These are phyloP conservation scores for Tricholomella constricta DNA, from an alignment of 768 basidiomycete species.

Conservation along the genomic window DNA sequence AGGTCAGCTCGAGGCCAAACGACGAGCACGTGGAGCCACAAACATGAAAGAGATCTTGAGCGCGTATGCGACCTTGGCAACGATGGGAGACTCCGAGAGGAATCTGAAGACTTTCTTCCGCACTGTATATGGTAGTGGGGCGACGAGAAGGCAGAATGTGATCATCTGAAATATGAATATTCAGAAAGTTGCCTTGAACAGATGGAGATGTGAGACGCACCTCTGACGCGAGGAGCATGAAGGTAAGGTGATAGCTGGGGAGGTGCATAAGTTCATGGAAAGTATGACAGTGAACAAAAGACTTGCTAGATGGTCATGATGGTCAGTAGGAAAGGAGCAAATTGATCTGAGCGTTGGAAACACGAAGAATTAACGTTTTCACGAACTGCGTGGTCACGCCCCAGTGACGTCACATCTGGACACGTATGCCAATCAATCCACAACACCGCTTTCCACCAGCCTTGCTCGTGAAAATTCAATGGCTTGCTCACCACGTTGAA, in stretches of 20 bases:
- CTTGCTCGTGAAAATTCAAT: too few relatives aligned
- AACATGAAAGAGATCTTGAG: constrained; percentile 95
- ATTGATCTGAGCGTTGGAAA: not conserved
- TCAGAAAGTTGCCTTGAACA: not conserved
- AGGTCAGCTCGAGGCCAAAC: not conserved
- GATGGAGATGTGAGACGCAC: constrained; percentile 27
- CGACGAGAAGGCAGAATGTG: constrained; percentile 83
- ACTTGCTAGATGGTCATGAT: constrained; percentile 52
- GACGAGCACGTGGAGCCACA: constrained; percentile 22
- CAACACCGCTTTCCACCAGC: not conserved
- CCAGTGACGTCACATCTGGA: constrained; percentile 8
- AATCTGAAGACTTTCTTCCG: constrained; percentile 74
- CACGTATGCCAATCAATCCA: not conserved
- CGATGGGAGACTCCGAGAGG: constrained; percentile 63
- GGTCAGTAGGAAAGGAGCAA: constrained; percentile 6
- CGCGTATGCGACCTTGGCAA: constrained; percentile 87
- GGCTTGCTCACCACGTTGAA: not conserved
- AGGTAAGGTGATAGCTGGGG: constrained; percentile 75
- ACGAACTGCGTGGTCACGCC: constrained; percentile 7
- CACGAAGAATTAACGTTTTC: not conserved
- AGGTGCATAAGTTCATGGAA: constrained; percentile 19
- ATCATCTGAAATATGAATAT: constrained; percentile 51
- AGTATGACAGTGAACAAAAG: constrained; percentile 17
- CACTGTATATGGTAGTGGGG: constrained; percentile 79
- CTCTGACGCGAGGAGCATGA: constrained; percentile 78